Evolutionary conservation across 1,284 basidiomycete genomes (phyloP).

Genomic region (Moesziomyces parantarcticus): DNA sequence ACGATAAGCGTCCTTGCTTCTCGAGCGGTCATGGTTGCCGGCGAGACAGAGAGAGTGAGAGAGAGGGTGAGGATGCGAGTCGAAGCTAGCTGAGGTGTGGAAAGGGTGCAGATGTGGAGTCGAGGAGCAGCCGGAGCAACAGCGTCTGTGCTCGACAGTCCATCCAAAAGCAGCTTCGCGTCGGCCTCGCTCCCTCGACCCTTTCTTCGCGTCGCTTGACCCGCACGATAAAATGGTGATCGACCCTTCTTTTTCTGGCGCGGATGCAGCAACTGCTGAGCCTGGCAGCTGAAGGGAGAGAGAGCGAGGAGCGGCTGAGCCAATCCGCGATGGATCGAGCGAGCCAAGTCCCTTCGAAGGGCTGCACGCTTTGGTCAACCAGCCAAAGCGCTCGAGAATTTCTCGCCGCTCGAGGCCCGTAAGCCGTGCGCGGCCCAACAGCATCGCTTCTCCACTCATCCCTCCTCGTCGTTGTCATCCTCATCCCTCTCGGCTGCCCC

Average conservation of each 20-base stretch:
- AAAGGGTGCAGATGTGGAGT: neutral
- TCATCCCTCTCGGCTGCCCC: neutral
- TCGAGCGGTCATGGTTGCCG: slow-evolving; percentile 70
- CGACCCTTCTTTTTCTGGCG: slow-evolving; percentile 3
- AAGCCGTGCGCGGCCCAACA: slow-evolving; percentile 5
- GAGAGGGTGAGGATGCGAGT: neutral
- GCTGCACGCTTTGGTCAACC: slow-evolving; percentile 45
- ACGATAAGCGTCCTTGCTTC: slow-evolving; percentile 84
- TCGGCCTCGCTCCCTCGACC: neutral
- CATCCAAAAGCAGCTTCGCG: slow-evolving; percentile 12
- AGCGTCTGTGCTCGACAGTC: slow-evolving; percentile 23
- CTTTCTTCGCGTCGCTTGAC: slow-evolving; percentile 28
- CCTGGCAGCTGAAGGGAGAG: neutral
- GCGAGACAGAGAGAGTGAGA: neutral
- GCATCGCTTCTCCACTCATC: slow-evolving; percentile 1
- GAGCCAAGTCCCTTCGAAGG: too few species aligned
- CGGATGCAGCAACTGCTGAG: neutral
- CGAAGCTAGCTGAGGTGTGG: too few species aligned
- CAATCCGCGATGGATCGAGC: slow-evolving; percentile 14
- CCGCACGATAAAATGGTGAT: slow-evolving; percentile 47
- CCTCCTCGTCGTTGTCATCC: slow-evolving; percentile 2
- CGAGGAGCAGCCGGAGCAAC: neutral
- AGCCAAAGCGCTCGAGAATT: slow-evolving; percentile 8
- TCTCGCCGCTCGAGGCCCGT: neutral
- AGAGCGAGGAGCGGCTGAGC: slow-evolving; percentile 15